These are phyloP conservation scores for Truncatella angustata DNA, from an alignment of 2,329 filamentous ascomycete genomes.

Conservation along the genomic window DNA sequence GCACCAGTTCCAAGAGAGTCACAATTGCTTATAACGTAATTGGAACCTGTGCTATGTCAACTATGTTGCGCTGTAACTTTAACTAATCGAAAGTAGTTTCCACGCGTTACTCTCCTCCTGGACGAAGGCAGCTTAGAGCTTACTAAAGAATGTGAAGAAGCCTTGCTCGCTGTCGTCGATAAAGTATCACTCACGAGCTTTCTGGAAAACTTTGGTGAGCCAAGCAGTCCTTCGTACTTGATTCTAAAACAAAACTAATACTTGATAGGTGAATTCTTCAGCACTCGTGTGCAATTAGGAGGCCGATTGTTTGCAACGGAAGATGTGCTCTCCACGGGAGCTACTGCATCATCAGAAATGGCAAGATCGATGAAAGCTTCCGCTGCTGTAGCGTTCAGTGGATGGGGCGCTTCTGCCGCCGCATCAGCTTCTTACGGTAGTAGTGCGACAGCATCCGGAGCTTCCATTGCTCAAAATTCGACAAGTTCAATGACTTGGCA, in stretches of 20 bases:
- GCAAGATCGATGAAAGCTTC: neutral
- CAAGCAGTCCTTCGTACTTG: neutral
- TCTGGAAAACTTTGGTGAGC: neutral
- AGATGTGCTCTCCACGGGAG: neutral
- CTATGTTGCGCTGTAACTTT: no score
- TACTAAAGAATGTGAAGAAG: neutral
- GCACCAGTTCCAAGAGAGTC: neutral
- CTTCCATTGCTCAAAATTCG: neutral
- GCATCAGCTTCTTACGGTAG: neutral
- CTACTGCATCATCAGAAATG: neutral
- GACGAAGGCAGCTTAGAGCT: neutral
- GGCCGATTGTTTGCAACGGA: neutral
- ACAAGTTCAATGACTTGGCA: neutral
- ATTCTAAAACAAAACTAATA: neutral
- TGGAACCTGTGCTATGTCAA: no score
- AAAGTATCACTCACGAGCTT: neutral
- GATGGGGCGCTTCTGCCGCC: neutral
- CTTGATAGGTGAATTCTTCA: neutral
- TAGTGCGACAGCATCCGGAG: neutral
- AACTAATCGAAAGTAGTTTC: neutral
- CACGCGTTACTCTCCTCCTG: neutral
- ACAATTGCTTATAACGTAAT: slow-evolving; percentile 1
- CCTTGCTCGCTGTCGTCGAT: neutral
- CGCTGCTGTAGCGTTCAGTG: neutral
- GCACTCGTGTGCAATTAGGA: neutral